phyloP scores from a whole-genome alignment of 805 yeast genomes.

The Metschnikowia proteae region DNA sequence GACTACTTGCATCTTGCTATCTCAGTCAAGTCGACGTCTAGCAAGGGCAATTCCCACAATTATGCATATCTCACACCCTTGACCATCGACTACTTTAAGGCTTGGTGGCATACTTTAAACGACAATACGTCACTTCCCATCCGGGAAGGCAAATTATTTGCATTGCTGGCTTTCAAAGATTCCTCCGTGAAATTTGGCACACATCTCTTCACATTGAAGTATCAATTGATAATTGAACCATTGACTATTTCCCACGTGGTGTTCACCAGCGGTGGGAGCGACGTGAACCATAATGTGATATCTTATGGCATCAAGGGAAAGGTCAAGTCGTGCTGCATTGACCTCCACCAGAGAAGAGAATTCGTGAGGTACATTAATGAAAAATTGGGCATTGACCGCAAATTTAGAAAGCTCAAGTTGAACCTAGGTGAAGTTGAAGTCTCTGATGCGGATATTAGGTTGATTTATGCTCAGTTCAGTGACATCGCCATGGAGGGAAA shows the following conservation, averaged over 20 bases:
- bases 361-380: conserved; percentile 36
- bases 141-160: conserved; percentile 33
- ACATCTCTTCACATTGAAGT: conserved; percentile 40
- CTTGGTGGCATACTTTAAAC: conserved; percentile 41
- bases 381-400: conserved; percentile 32
- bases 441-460: conserved; percentile 62
- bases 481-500: conserved; percentile 43
- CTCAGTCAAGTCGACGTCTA: conserved; percentile 33
- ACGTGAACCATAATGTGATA: conserved; percentile 23
- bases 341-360: conserved; percentile 39
- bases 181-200: conserved; percentile 35
- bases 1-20: conserved; percentile 64
- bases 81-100: conserved; percentile 35
- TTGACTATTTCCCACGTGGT: conserved; percentile 36
- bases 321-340: conserved; percentile 31
- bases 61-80: conserved; percentile 38
- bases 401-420: conserved; percentile 52
- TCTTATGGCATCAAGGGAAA: conserved; percentile 40
- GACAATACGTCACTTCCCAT: conserved; percentile 34
- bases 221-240: conserved; percentile 39
- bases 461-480: conserved; percentile 59
- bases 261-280: conserved; percentile 25
- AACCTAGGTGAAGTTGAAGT: conserved; percentile 69
- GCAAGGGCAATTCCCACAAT: conserved; percentile 30
- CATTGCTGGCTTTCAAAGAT: conserved; percentile 14